Evolutionary conservation across 2,329 filamentous ascomycete genomes (phyloP).

Genomic region (Phoma sp.): DNA sequence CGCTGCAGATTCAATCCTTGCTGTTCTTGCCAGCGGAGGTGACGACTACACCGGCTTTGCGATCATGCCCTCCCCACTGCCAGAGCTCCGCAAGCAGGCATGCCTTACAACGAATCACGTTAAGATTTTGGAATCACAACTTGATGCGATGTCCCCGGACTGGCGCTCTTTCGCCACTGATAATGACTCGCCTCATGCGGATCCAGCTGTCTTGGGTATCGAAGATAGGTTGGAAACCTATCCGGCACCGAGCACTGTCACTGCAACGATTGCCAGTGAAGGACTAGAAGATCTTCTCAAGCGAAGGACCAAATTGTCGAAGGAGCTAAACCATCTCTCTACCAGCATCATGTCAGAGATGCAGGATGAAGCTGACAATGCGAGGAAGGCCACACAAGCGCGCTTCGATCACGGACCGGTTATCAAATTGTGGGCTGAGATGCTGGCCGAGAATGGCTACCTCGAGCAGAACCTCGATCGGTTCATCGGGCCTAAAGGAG

Average conservation of each 20-base stretch:
- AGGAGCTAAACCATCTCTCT: conserved; percentile 39
- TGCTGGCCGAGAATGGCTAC: conserved; percentile 69
- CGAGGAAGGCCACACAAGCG: conserved; percentile 60
- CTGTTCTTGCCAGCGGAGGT: conserved; percentile 70
- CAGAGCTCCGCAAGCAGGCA: conserved; percentile 53
- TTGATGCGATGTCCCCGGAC: conserved; percentile 48
- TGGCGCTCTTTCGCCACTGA: conserved; percentile 51
- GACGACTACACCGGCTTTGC: conserved; percentile 81
- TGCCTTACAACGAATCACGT: conserved; percentile 55
- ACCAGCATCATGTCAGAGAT: conserved; percentile 56
- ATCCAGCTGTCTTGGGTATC: conserved; percentile 24
- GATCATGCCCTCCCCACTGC: conserved; percentile 70
- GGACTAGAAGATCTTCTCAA: conserved; percentile 27
- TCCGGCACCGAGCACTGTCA: conserved; percentile 19
- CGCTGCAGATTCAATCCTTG: conserved; percentile 68
- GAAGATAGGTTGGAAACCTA: conserved; percentile 21
- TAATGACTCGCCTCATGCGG: conserved; percentile 29
- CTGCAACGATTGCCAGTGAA: conserved; percentile 28
- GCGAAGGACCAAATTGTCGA: conserved; percentile 22
- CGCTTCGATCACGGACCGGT: conserved; percentile 73
- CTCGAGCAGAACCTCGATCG: conserved; percentile 50
- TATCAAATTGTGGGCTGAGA: conserved; percentile 71
- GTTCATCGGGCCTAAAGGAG: conserved; percentile 18
- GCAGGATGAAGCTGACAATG: conserved; percentile 54
- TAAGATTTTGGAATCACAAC: conserved; percentile 47